phyloP scores from a whole-genome alignment of 768 basidiomycete genomes.

The Strobilomyces echinocephalus region DNA sequence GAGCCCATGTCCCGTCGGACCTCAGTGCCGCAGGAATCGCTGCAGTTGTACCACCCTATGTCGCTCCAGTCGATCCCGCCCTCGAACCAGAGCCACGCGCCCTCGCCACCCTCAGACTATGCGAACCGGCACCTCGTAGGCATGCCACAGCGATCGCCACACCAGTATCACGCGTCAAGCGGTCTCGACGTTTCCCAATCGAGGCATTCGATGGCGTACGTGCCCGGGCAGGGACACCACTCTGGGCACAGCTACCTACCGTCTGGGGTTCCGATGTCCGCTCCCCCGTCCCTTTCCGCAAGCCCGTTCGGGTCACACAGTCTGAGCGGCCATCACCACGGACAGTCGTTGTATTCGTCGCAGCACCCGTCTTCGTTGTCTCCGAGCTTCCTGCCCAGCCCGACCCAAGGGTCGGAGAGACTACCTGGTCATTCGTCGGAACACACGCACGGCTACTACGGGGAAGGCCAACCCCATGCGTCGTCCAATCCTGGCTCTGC shows the following conservation, averaged over 20 bases:
- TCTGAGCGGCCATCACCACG: conserved; percentile 24
- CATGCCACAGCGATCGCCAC: conserved; percentile 33
- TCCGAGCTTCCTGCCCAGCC: conserved; percentile 28
- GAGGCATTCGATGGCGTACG: conserved; percentile 36
- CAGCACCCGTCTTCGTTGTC: conserved; percentile 29
- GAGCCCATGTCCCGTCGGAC: conserved; percentile 50
- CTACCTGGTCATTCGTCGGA: conserved; percentile 25
- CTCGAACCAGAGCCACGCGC: conserved; percentile 31
- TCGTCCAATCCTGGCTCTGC: conserved; percentile 26
- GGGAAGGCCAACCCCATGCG: conserved; percentile 25
- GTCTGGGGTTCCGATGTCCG: conserved; percentile 46
- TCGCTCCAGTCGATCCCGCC: conserved; percentile 54
- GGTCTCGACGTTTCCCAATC: conserved; percentile 29
- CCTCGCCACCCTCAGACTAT: conserved; percentile 37
- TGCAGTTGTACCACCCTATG: conserved; percentile 78
- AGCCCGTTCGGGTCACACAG: conserved; percentile 32
- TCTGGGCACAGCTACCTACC: conserved; percentile 35
- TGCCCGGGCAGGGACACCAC: conserved; percentile 39
- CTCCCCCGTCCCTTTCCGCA: conserved; percentile 45
- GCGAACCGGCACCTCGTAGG: conserved; percentile 45
- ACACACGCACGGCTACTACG: conserved; percentile 28
- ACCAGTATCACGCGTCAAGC: conserved; percentile 24
- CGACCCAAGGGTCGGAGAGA: conserved; percentile 28
- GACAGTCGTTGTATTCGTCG: conserved; percentile 29
- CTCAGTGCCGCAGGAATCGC: conserved; percentile 63